phyloP scores from a whole-genome alignment of 1,284 basidiomycete genomes.

The Puccinia horiana region DNA sequence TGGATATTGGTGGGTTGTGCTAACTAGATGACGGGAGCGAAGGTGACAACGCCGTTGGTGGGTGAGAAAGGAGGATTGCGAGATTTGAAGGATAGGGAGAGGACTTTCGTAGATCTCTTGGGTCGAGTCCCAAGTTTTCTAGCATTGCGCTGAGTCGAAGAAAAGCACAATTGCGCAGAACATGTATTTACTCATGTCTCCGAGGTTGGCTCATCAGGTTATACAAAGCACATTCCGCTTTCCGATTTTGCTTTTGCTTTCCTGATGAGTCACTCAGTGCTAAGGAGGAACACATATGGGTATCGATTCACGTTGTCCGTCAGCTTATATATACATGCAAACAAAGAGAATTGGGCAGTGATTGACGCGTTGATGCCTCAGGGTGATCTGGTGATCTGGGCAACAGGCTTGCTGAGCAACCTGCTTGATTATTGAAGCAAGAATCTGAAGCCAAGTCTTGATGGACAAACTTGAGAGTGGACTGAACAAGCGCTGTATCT shows the following conservation, averaged over 20 bases:
- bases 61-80: background rate
- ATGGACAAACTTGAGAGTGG: background rate
- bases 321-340: background rate
- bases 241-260: background rate
- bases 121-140: background rate
- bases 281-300: background rate
- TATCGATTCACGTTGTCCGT: background rate
- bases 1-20: background rate
- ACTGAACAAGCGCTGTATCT: background rate
- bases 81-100: background rate
- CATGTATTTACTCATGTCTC: background rate
- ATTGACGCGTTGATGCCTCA: background rate
- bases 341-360: background rate
- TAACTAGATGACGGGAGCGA: constrained; percentile 2
- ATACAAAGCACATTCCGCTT: background rate
- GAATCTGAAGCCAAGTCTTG: background rate
- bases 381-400: background rate
- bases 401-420: background rate
- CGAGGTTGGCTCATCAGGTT: background rate
- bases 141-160: background rate
- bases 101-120: background rate
- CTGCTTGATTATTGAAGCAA: background rate
- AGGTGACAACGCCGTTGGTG: background rate
- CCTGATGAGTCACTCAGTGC: constrained; percentile 16
- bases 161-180: background rate